phyloP scores from a whole-genome alignment of 257 asterid genomes.

The Rehmannia glutinosa region DNA sequence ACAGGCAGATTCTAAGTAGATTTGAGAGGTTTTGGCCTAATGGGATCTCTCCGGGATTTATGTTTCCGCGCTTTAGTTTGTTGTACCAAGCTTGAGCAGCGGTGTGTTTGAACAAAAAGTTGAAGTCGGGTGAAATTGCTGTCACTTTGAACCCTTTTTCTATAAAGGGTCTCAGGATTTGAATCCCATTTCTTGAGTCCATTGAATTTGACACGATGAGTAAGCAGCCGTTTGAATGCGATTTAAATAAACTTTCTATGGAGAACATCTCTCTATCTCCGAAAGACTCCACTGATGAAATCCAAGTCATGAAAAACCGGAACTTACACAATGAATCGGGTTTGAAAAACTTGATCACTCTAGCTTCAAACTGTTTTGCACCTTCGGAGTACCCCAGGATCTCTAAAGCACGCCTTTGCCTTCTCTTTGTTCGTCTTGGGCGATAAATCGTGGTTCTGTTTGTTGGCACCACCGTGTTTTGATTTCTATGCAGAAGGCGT shows the following conservation, averaged over 20 bases:
- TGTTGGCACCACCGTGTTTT: conserved; percentile 24
- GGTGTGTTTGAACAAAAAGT: conserved; percentile 56
- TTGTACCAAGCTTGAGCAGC: conserved; percentile 60
- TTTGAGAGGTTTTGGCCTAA: conserved; percentile 83
- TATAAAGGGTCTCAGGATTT: conserved; percentile 44
- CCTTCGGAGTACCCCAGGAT: conserved; percentile 22
- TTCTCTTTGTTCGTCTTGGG: conserved; percentile 28
- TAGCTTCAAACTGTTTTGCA: conserved; percentile 31
- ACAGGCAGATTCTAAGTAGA: conserved; percentile 61
- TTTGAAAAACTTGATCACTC: conserved; percentile 48
- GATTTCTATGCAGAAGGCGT: conserved; percentile 32
- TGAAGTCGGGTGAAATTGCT: conserved; percentile 66
- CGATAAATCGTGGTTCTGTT: conserved; percentile 24
- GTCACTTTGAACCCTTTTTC: conserved; percentile 51
- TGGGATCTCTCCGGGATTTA: conserved; percentile 62
- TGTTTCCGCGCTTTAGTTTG: conserved; percentile 46
- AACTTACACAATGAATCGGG: conserved; percentile 38
- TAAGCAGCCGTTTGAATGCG: conserved; percentile 68
- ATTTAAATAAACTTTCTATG: conserved; percentile 47
- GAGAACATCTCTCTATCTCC: conserved; percentile 50
- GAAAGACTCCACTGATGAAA: conserved; percentile 49
- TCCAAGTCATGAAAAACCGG: conserved; percentile 84
- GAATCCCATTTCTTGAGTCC: conserved; percentile 55
- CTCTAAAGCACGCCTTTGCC: conserved; percentile 28
- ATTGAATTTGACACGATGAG: conserved; percentile 53